Percentiles rank a stretch among this genome's conserved stretches.
phyloP scores from a whole-genome alignment of 2,329 filamentous ascomycete species.

The Fusarium sacchari region DNA sequence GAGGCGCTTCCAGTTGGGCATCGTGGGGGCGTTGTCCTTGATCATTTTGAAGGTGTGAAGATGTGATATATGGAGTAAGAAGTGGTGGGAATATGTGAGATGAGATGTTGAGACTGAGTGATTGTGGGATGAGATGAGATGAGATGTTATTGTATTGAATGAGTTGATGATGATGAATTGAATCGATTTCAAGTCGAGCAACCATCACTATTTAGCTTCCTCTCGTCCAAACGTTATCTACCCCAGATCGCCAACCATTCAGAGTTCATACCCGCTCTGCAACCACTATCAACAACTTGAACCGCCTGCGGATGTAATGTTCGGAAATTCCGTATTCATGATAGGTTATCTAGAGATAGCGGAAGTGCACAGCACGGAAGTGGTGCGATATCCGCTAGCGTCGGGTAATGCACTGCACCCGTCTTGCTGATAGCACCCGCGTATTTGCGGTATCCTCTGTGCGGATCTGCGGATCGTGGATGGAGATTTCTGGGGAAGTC shows the following conservation, averaged over 20 bases:
- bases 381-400: conserved; percentile 28
- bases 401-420: conserved; percentile 31
- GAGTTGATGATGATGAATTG: background rate
- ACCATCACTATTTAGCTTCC: conserved; percentile 34
- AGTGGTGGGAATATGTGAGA: background rate
- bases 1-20: conserved; percentile 56
- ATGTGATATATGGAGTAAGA: background rate
- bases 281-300: background rate
- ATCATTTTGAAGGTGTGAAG: conserved; percentile 10
- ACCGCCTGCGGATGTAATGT: conserved; percentile 14
- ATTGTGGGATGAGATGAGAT: background rate
- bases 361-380: conserved; percentile 1
- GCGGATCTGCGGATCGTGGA: background rate
- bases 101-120: background rate
- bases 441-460: background rate
- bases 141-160: background rate
- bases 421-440: background rate
- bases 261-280: conserved; percentile 15
- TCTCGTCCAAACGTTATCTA: background rate
- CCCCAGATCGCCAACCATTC: background rate
- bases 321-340: conserved; percentile 15
- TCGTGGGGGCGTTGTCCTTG: conserved; percentile 21
- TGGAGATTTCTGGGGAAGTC: background rate
- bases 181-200: conserved; percentile 2
- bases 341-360: conserved; percentile 17